A percentile compares a stretch with the other conserved stretches of the same genome.
These are phyloP conservation scores for Psilocybe cubensis DNA, from an alignment of 768 basidiomycete genomes.

Conservation along the genomic window DNA sequence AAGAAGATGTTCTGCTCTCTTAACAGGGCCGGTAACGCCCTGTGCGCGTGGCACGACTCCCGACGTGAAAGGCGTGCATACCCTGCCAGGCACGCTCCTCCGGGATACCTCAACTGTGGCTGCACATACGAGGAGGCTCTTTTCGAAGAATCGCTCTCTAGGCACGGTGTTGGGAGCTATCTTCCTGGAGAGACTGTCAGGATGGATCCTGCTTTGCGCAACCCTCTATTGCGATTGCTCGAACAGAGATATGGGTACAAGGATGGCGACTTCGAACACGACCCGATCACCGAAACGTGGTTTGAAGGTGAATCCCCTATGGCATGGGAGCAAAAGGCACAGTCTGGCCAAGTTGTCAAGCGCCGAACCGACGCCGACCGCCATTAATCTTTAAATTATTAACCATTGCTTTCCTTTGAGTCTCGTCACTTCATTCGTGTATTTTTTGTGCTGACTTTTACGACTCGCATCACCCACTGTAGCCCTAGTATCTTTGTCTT, in stretches of 20 bases:
- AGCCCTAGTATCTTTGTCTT: conserved; percentile 13
- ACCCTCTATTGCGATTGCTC: conserved; percentile 75
- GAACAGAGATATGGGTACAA: conserved; percentile 76
- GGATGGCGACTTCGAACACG: conserved; percentile 86
- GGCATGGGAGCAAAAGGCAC: conserved; percentile 64
- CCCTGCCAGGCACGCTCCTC: conserved; percentile 81
- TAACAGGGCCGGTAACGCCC: conserved; percentile 86
- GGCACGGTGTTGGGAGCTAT: conserved; percentile 82
- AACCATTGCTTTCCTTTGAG: conserved; percentile 1
- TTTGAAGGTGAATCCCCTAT: conserved; percentile 63
- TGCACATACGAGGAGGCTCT: conserved; percentile 85
- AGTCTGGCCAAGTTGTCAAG: conserved; percentile 33
- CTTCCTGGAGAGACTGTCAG: conserved; percentile 84
- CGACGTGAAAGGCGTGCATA: conserved; percentile 77
- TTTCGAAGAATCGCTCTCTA: conserved; percentile 82
- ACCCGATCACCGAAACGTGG: conserved; percentile 69
- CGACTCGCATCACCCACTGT: conserved; percentile 11
- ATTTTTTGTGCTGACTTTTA: neutral
- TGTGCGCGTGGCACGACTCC: conserved; percentile 91
- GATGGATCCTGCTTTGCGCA: conserved; percentile 87
- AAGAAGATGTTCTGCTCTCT: conserved; percentile 74
- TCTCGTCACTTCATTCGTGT: neutral
- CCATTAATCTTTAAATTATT: neutral
- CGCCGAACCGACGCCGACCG: conserved; percentile 37
- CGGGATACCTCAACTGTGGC: conserved; percentile 81